These are phyloP conservation scores for Dictyostelium brefeldianum DNA, from an alignment of 78 protist species.

Conservation along the genomic window DNA sequence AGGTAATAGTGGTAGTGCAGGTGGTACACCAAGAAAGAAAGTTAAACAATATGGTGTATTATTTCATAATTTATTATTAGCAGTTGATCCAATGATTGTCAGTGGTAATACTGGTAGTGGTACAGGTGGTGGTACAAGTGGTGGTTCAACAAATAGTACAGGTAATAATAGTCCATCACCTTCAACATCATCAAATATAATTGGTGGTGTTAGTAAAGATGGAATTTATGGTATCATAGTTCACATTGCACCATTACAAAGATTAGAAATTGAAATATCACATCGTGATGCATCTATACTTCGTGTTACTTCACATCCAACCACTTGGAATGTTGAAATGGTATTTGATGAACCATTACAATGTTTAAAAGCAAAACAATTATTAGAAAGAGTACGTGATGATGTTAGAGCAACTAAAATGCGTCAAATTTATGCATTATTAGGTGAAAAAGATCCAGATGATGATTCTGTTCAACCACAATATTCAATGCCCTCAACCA, in stretches of 20 bases:
- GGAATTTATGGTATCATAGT: constrained; percentile 50
- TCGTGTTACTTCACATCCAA: constrained; percentile 51
- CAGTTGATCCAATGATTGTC: constrained; percentile 41
- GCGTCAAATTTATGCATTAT: constrained; percentile 68
- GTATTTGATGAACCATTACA: constrained; percentile 40
- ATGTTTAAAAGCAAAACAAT: constrained; percentile 48
- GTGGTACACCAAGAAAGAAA: constrained; percentile 32
- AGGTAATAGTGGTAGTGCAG: neutral
- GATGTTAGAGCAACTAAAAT: constrained; percentile 67
- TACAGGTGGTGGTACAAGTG: too few relatives aligned
- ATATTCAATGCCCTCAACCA: neutral
- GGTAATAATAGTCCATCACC: constrained; percentile 2
- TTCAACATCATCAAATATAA: neutral
- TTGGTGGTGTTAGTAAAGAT: neutral
- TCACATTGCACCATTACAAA: constrained; percentile 72
- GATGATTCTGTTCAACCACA: constrained; percentile 17
- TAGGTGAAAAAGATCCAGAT: constrained; percentile 79
- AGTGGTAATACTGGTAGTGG: neutral
- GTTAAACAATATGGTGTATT: constrained; percentile 38
- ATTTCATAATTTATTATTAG: constrained; percentile 44
- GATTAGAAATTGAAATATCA: constrained; percentile 55
- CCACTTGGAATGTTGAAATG: constrained; percentile 81
- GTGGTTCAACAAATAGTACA: neutral
- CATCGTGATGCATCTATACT: constrained; percentile 54
- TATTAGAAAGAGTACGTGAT: constrained; percentile 57